Evolutionary conservation across 73 alveolate genomes (phyloP).

Genomic region (Paramecium sonneborni): DNA sequence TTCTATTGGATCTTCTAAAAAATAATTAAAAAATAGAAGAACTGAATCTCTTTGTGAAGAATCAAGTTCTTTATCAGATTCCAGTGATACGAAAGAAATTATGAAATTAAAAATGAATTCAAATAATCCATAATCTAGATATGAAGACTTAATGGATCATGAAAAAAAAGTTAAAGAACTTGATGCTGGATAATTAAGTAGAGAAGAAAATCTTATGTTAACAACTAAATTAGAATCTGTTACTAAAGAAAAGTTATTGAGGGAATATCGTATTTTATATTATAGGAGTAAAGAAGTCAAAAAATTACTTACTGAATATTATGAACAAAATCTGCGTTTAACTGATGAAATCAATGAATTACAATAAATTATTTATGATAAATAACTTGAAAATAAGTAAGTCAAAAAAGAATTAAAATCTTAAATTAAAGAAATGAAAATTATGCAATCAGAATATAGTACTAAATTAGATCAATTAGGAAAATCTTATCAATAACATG

Average conservation of each 20-base stretch:
- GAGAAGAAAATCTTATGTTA: slow-evolving; percentile 5
- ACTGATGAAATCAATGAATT: background rate
- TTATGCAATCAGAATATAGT: background rate
- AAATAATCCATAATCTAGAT: background rate
- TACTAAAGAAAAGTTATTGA: background rate
- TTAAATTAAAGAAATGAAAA: background rate
- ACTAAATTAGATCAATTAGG: background rate
- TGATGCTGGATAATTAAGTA: background rate
- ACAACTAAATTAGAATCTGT: slow-evolving; percentile 23
- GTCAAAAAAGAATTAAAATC: background rate
- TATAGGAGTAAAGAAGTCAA: background rate
- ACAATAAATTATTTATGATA: background rate
- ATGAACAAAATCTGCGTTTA: background rate
- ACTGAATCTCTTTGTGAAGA: background rate
- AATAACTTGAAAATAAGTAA: background rate
- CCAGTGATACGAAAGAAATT: background rate
- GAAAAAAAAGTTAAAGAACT: background rate
- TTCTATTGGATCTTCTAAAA: background rate
- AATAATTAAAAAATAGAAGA: background rate
- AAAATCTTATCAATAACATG: background rate
- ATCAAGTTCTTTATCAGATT: background rate
- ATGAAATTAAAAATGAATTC: background rate
- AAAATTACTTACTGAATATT: background rate
- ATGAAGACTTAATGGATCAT: background rate
- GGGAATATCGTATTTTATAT: slow-evolving; percentile 10